Evolutionary conservation across 2,329 filamentous ascomycete genomes (phyloP).

Genomic region (Aspergillus sp.): DNA sequence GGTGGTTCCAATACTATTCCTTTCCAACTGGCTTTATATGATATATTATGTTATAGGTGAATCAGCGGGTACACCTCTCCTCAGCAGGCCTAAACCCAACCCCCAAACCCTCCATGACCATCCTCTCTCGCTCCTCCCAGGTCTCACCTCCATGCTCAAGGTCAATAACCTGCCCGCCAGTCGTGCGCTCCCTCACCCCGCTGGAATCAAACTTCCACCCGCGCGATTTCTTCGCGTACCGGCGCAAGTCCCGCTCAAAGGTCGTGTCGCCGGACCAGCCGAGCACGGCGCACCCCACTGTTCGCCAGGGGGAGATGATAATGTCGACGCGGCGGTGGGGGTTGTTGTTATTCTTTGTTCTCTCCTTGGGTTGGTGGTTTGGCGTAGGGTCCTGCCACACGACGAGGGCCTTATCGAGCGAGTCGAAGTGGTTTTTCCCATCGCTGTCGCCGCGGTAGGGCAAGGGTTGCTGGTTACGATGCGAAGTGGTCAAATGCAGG

Average conservation of each 20-base stretch:
- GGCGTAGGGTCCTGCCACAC: slow-evolving; percentile 75
- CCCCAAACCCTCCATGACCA: slow-evolving; percentile 75
- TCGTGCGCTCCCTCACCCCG: slow-evolving; percentile 68
- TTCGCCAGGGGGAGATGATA: slow-evolving; percentile 84
- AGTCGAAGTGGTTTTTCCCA: slow-evolving; percentile 64
- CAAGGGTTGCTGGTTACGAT: slow-evolving; percentile 67
- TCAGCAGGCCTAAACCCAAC: slow-evolving; percentile 66
- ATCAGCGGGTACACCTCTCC: slow-evolving; percentile 65
- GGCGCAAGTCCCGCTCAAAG: slow-evolving; percentile 80
- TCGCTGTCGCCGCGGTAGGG: slow-evolving; percentile 49
- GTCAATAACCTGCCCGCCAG: slow-evolving; percentile 69
- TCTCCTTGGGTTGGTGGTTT: background rate
- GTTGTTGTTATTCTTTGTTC: slow-evolving; percentile 42
- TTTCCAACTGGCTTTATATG: background rate
- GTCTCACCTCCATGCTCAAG: slow-evolving; percentile 58
- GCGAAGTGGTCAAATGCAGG: slow-evolving; percentile 67
- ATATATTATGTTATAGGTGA: background rate
- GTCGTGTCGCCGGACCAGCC: slow-evolving; percentile 90
- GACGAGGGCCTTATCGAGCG: slow-evolving; percentile 85
- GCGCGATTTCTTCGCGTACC: slow-evolving; percentile 72
- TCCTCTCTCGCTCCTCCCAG: slow-evolving; percentile 70
- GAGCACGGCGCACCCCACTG: slow-evolving; percentile 80
- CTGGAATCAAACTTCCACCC: slow-evolving; percentile 88
- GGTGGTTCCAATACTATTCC: too few relatives aligned
- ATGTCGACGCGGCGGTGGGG: slow-evolving; percentile 87